Percentiles rank a stretch among this genome's conserved stretches.
Conservation (phyloP, 2,329 filamentous ascomycete species). For the Ustulina deusta region DNA sequence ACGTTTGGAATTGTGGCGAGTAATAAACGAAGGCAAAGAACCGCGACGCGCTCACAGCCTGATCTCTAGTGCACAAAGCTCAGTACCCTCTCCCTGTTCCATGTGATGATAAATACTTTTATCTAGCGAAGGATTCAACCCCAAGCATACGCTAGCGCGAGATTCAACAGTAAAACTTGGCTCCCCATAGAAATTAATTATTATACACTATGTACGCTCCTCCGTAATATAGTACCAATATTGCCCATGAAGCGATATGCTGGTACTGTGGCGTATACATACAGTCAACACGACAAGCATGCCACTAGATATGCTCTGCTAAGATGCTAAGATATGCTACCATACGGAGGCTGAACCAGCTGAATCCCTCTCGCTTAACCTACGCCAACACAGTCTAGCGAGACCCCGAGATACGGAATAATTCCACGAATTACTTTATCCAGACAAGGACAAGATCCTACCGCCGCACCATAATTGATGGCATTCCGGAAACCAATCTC, state of each 20-base stretch:
- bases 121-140: slow-evolving; percentile 22
- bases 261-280: not conserved
- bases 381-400: not conserved
- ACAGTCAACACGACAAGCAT: not conserved
- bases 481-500: slow-evolving; percentile 18
- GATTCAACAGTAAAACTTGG: slow-evolving; percentile 19
- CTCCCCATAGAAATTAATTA: slow-evolving; percentile 23
- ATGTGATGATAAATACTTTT: slow-evolving; percentile 11
- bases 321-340: not conserved
- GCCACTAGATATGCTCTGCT: not conserved
- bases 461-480: slow-evolving; percentile 1
- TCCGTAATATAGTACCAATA: slow-evolving; percentile 9
- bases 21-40: not conserved
- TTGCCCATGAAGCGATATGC: slow-evolving; percentile 9
- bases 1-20: not conserved
- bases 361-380: not conserved
- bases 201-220: not conserved
- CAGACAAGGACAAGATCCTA: not conserved
- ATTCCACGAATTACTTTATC: not conserved
- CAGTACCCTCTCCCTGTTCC: not conserved
- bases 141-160: slow-evolving; percentile 27
- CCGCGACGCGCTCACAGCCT: not conserved
- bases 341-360: slow-evolving; percentile 19
- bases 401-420: not conserved
- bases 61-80: not conserved